Conservation (phyloP, 2,329 filamentous ascomycete species). For the Sporothrix protearum region DNA sequence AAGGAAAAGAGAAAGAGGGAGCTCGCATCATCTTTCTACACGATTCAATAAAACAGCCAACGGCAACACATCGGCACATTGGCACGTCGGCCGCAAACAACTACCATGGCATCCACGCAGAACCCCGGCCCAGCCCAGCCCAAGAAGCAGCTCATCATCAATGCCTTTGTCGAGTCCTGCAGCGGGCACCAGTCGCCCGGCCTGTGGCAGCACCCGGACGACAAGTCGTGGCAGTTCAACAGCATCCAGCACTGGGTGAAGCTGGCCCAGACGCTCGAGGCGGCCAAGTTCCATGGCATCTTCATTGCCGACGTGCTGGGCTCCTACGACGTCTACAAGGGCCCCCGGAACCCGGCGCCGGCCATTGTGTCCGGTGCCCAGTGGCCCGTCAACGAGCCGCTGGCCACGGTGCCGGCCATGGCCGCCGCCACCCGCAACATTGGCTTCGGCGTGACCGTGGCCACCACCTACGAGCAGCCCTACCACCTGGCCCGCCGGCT, state of each 20-base stretch:
- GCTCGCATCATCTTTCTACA: too few relatives aligned
- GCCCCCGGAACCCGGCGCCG: neutral
- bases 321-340: conserved; percentile 14
- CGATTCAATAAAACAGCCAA: too few relatives aligned
- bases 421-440: conserved; percentile 22
- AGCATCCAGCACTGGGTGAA: conserved; percentile 37
- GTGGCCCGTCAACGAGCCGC: conserved; percentile 10
- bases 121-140: neutral
- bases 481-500: conserved; percentile 20
- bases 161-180: conserved; percentile 30
- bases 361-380: conserved; percentile 6
- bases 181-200: conserved; percentile 48
- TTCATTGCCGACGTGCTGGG: conserved; percentile 18
- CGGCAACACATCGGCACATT: too few relatives aligned
- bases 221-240: conserved; percentile 60
- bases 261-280: conserved; percentile 9
- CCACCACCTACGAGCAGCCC: conserved; percentile 18
- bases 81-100: neutral
- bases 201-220: conserved; percentile 59
- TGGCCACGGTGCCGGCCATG: conserved; percentile 20
- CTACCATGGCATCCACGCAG: neutral
- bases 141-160: conserved; percentile 16
- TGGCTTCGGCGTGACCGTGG: conserved; percentile 22
- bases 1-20: too few relatives aligned
- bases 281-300: neutral